Base-by-base conservation (phyloP, 176 grass and related monocot genomes). In the Paspalum notatum region DNA sequence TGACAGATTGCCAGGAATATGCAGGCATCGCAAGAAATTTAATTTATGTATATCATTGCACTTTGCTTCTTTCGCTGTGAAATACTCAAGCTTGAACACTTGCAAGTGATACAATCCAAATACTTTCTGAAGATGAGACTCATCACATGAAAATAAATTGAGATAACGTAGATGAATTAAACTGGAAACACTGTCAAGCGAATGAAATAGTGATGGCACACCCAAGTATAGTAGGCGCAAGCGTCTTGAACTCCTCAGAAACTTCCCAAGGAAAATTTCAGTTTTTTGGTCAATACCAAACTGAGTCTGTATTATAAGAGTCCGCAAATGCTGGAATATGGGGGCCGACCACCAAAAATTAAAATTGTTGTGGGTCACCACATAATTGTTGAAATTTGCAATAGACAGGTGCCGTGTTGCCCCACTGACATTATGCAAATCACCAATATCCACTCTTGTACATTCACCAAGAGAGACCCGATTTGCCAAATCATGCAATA, bases 41-140 rank as follows among this genome's bases (percentile, higher is more conserved):
- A 83, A 65, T 17, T 42, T 83, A 48, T 61, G 20, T 47, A 78
- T 70, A 2, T 7, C 25, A 22, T 2, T 77, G 7, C 54, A 14
- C 54, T 71, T 4, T 40, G 26, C 7, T 5, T 60, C 6, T 22
- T 40, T 7, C 9, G 24, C 3, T 41, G 64, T 48, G 60, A 24
- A 71, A 18, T 66, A 54, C 20, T 51, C 25, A 4, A 85, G 38
- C 16, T 46, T 71, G n/a, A 79, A 10, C 48, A 85, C 72, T 85
- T 79, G 64, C 45, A 85, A 40, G 24, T 47, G 75, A 79, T 72
- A 62, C 18, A 85, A 53, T 20, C 62, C 52, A 6, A 73, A 55
- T 4, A 73, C 4, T 55, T 39, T 41, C 8, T 20, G 50, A 39
- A 73, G n/a, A 73, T 73, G 71, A 12, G 16, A 73, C 17, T 73